Percentiles rank a stretch among this genome's conserved stretches.
These are phyloP conservation scores for Erythrophleum fordii DNA, from an alignment of 306 rosid species.

Conservation along the genomic window DNA sequence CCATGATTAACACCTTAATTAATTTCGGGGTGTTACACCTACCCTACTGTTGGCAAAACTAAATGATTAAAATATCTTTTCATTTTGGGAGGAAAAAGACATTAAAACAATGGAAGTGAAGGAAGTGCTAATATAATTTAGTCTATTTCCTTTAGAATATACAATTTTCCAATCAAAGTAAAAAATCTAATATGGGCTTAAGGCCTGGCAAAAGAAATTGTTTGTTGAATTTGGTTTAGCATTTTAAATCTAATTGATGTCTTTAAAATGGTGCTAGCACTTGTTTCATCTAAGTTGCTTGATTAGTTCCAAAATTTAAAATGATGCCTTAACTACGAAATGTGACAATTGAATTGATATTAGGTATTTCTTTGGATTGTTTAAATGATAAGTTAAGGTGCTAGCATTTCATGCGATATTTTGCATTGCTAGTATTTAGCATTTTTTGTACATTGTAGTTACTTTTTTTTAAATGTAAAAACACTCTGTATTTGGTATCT, in stretches of 20 bases:
- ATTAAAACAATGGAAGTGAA: not conserved
- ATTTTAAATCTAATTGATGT: not conserved
- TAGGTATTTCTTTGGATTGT: not conserved
- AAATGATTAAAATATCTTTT: not conserved
- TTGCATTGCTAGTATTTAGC: not conserved
- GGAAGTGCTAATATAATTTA: not conserved
- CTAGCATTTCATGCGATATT: too few species aligned
- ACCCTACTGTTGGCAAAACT: not conserved
- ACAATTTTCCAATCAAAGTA: not conserved
- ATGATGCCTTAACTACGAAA: slow-evolving; percentile 4
- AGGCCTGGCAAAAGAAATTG: not conserved
- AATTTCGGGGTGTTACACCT: too few species aligned
- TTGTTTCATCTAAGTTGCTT: too few species aligned
- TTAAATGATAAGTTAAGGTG: too few species aligned
- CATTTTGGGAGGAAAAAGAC: too few species aligned
- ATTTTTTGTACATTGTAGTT: not conserved
- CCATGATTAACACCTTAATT: too few species aligned
- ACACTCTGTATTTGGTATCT: not conserved
- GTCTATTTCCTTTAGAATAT: not conserved
- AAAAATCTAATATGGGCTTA: not conserved
- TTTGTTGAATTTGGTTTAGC: not conserved
- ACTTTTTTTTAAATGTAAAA: not conserved
- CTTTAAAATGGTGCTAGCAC: too few species aligned
- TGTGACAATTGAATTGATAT: not conserved
- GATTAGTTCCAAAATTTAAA: not conserved